Percentiles rank a stretch among this genome's conserved stretches.
Conservation (phyloP, 2,329 filamentous ascomycete genomes). For the Fusarium fujikuroi region DNA sequence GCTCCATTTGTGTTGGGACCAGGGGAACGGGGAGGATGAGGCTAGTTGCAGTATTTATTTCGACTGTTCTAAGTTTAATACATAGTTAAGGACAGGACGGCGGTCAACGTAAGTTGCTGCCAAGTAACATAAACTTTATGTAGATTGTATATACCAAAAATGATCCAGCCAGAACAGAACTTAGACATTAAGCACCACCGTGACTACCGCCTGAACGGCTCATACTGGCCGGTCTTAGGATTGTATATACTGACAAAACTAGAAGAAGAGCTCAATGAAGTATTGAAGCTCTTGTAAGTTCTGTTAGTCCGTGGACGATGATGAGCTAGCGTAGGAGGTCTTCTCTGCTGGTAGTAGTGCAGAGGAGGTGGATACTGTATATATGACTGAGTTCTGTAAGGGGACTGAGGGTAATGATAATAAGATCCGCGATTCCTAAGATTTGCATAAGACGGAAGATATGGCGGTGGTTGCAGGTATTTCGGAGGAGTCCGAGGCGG, state of each 20-base stretch:
- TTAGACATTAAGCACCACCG: rapidly evolving
- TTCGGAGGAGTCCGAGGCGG: neutral
- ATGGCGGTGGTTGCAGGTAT: neutral
- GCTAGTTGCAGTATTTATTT: neutral
- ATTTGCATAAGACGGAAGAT: neutral
- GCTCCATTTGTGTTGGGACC: rapidly evolving
- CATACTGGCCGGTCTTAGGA: slow-evolving; percentile 12
- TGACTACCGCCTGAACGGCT: slow-evolving; percentile 4
- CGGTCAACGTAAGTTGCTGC: neutral
- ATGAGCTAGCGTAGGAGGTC: neutral
- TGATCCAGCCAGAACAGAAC: neutral
- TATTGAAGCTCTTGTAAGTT: slow-evolving; percentile 17
- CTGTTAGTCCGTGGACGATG: slow-evolving; percentile 18
- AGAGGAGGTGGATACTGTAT: slow-evolving; percentile 15
- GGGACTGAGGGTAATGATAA: neutral
- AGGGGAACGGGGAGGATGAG: neutral
- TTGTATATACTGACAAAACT: slow-evolving; percentile 21
- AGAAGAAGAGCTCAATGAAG: slow-evolving; percentile 11
- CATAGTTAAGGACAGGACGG: neutral
- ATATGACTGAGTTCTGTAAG: neutral
- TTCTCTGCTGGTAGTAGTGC: slow-evolving; percentile 19
- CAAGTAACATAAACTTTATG: neutral
- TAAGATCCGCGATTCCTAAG: neutral
- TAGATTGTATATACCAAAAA: neutral
- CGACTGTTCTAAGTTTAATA: neutral